These are phyloP conservation scores for Botrytis medusae DNA, from an alignment of 2,329 filamentous ascomycete genomes.

Conservation along the genomic window DNA sequence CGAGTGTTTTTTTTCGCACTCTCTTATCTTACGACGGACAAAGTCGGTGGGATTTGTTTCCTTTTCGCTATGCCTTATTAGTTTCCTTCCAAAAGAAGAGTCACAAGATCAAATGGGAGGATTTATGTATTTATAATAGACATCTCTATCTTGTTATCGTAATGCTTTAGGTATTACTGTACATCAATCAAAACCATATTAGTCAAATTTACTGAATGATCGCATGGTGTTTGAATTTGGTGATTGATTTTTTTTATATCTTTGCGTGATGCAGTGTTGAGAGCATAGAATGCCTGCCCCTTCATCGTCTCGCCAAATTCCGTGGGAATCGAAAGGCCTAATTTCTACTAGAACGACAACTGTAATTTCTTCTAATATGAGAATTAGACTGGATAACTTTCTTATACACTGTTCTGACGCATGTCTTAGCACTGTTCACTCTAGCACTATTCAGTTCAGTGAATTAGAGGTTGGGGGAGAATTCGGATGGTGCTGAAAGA, in stretches of 20 bases:
- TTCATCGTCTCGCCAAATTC: constrained; percentile 1
- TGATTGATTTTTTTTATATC: neutral
- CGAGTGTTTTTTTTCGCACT: neutral
- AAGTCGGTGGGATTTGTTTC: neutral
- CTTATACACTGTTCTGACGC: neutral
- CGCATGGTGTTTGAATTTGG: too few relatives aligned
- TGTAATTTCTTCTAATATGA: neutral
- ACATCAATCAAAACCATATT: neutral
- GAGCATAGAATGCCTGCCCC: neutral
- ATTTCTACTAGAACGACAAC: neutral
- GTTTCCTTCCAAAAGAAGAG: neutral
- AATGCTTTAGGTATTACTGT: neutral
- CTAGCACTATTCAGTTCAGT: too few relatives aligned
- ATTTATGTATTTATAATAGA: neutral
- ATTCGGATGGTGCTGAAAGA: too few relatives aligned
- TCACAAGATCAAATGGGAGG: neutral
- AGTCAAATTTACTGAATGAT: neutral
- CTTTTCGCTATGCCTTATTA: constrained; percentile 2
- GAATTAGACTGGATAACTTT: neutral
- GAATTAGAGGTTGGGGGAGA: too few relatives aligned
- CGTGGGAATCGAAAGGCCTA: neutral
- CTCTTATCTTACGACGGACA: neutral
- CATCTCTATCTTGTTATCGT: neutral
- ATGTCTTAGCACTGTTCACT: neutral
- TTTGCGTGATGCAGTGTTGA: neutral